Conservation (phyloP, 78 protist species). For the Planoprotostelium fungivorum region DNA sequence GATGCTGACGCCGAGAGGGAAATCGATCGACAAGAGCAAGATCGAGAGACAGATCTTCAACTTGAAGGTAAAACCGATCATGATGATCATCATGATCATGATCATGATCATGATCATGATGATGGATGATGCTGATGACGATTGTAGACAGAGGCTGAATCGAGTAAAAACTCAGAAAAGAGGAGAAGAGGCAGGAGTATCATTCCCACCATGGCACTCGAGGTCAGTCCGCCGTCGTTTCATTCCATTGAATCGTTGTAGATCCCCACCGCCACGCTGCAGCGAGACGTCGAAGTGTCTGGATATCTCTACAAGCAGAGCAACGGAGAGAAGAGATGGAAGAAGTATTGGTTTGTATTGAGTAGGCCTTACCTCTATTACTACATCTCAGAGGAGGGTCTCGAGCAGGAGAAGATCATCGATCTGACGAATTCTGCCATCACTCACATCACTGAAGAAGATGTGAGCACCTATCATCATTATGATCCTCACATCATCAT, state of each 20-base stretch:
- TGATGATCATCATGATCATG: too few relatives aligned
- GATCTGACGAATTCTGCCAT: slow-evolving; percentile 51
- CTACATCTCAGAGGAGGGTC: slow-evolving; percentile 23
- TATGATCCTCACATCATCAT: too few relatives aligned
- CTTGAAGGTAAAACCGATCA: not conserved
- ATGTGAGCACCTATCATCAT: too few relatives aligned
- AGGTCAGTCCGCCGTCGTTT: not conserved
- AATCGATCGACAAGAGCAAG: not conserved
- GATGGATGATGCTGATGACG: too few relatives aligned
- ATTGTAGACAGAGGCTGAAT: not conserved
- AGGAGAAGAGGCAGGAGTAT: not conserved
- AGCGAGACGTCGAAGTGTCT: slow-evolving; percentile 32
- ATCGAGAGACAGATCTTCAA: not conserved
- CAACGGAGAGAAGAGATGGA: slow-evolving; percentile 43
- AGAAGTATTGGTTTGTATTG: slow-evolving; percentile 38
- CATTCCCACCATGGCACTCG: not conserved
- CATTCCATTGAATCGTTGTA: not conserved
- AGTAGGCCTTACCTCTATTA: slow-evolving; percentile 52
- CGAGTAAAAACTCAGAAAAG: not conserved
- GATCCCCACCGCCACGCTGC: not conserved
- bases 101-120: too few relatives aligned
- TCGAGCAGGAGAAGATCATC: slow-evolving; percentile 32
- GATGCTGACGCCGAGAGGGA: not conserved
- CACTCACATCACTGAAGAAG: slow-evolving; percentile 33
- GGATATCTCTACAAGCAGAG: slow-evolving; percentile 55